Evolutionary conservation across 129 eudicot species (phyloP), one percentile per base, ranked within the genome.

Genomic region (Rutidosis leptorrhynchoides): DNA sequence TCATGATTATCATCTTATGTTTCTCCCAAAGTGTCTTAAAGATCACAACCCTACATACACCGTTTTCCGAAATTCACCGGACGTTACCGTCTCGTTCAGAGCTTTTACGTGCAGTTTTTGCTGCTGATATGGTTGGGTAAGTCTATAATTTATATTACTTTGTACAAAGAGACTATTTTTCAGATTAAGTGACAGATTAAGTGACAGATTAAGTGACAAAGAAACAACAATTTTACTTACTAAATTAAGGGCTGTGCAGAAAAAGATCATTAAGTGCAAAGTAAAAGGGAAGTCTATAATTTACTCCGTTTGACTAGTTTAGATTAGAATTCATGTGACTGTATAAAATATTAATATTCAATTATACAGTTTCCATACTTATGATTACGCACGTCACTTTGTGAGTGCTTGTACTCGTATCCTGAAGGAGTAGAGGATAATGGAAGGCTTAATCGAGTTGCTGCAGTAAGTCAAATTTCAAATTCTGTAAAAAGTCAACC

Each of bases 401-500:
- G 98, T 92, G 53, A 92, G 98, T 76, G 90, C 98, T 30, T 92
- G 98, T 63, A 88, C 98, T 65, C 96, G 96, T 72, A 88, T 92
- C 98, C 98, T 32, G 98, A 92, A 83, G 98, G 98, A 71, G 97
- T 91, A 49, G 97, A 91, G 79, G 96, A 91, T 81, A 84, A 91
- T 53, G 97, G 96, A 43, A 88, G 87, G 80, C 83, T 92, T 69
- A 92, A 90, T 37, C 90, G 96, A 53, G 98, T 92, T 21, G 95
- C 98, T 79, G 98, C 95, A 30, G 98, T 92, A 85, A 49, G 68
- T 80, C 73, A 67, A 64, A 33, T 26, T 72, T 77, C 11, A 64
- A 16, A 23, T n/a, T 71, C 16, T 66, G 3, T 71, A 10, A 56
- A n/a, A n/a, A 25, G 77, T 35, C 37, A 20, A 9, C 62, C 16